Evolutionary conservation across 768 basidiomycete species (phyloP).

Genomic region (Hericium erinaceus): DNA sequence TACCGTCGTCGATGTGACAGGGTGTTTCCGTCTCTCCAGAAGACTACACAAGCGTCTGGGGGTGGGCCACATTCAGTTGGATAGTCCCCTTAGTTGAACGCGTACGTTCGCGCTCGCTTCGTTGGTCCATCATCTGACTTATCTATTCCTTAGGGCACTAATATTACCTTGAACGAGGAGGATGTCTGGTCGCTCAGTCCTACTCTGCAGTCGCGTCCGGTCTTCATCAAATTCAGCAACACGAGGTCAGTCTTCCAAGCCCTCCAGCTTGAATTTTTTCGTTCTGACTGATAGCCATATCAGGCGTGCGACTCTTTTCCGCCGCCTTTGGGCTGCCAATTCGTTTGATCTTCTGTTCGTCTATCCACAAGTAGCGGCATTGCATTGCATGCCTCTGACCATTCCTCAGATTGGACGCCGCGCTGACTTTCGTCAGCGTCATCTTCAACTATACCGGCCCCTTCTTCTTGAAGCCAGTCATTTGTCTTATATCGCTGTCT

Average conservation of each 20-base stretch:
- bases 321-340: constrained; percentile 36
- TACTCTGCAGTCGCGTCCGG: not conserved
- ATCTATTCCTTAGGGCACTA: not conserved
- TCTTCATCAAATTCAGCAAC: constrained; percentile 27
- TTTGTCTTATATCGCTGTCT: not conserved
- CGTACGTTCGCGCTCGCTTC: not conserved
- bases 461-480: constrained; percentile 62
- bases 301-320: constrained; percentile 29
- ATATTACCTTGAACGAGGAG: not conserved
- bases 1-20: not conserved
- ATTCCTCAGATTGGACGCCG: constrained; percentile 42
- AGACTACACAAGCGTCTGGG: constrained; percentile 54
- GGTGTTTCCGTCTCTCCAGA: not conserved
- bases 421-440: constrained; percentile 59
- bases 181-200: constrained; percentile 1
- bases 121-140: not conserved
- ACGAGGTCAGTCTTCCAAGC: constrained; percentile 11
- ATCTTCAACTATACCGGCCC: constrained; percentile 73
- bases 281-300: not conserved
- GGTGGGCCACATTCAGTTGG: constrained; percentile 60
- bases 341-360: constrained; percentile 31
- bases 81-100: constrained; percentile 46
- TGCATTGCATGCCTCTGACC: not conserved
- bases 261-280: not conserved
- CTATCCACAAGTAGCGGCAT: not conserved